Evolutionary conservation across 2,329 filamentous ascomycete genomes (phyloP), one percentile per base, ranked within the genome.

Genomic region (Simplicillium aogashimaense): DNA sequence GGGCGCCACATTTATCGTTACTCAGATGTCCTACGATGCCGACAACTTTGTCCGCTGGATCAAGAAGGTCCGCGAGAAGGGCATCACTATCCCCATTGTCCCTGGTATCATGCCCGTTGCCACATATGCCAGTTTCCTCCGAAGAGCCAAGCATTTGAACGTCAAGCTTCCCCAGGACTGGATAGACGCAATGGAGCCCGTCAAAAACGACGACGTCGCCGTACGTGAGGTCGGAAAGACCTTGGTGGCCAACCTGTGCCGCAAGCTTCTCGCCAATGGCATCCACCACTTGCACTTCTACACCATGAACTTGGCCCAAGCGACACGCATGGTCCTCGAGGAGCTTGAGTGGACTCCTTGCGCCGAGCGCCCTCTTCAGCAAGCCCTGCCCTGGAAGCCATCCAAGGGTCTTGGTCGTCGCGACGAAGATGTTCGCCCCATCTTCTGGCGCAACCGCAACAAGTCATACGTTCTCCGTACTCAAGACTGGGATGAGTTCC

Each of bases 21-120:
- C 92, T 0, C 92, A 98, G 66, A 98, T 98, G 92, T 97, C 97
- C 66, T 98, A 98, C 69, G 90, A 98, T 55, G 89, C 79, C 37
- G 90, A 98, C 55, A 90, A 92, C 57, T 98, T 98, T 64, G 65
- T 97, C 40, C 76, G 81, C 39, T 98, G 92, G 92, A 84, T 94
- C 30, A 70, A 76, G 50, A 92, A 86, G 58, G 88, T 90, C 43
- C 83, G 89, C 37, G 86, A 81, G 39, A 81, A 78, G 54, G 92
- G 92, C 36, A 90, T 98, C 55, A 81, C 67, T 18, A 70, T 92
- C 28, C 86, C 86, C 13, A 92, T 94, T 49, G 76, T 94, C 37
- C 84, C 85, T 3, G 88, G 87, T 17, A 90, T 90, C 56, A 90
- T 94, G 83, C 60, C 66, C 42, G 97, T 98, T 53, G 86, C 88